Base-by-base conservation (phyloP, 2,329 filamentous ascomycete species). In the Nannizziopsis barbatae region DNA sequence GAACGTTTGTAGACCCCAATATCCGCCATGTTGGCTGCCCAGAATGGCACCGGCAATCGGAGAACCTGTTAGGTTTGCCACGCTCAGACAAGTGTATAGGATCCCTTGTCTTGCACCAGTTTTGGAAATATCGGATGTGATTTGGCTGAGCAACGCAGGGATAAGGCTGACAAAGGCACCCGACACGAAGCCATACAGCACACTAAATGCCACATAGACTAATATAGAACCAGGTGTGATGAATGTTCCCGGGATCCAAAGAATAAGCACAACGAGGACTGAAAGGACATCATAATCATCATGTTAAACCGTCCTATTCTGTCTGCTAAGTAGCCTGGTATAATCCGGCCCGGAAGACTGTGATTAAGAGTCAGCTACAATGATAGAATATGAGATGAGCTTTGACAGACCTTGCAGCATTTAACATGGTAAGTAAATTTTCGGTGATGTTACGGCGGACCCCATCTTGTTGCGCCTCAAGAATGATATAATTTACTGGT, bases 71-170 rank as follows among this genome's bases (percentile, higher is more conserved):
- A 89, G 65, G 1, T 79, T 80, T 3, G 79, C 82, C 30, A 87
- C 66, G 1, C 77, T 73, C 49, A 80, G 71, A 41, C 80, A 61
- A 12, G 77, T 74, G 59, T 83, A 84, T 20, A 78, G 71, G 0
- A 75, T 73, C 0, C 85, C 85, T 1, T 75, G 79, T 5, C 84
- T 72, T 1, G 81, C 75, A 11, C 84, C 85, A 31, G 88, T 80
- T 60, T 85, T 74, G 15, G 76, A 71, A 33, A 86, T 75, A 40
- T 84, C 80, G 33, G 17, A 18, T 1, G 77, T 80, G 52, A 87
- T 83, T 57, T 87, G 81, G 1, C 81, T 81, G 17, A 88, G 69
- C 11, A 84, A 67, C 0, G 81, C 74, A 0, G 83, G 80, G 0
- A 71, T 70, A 14, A 86, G 66, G 0, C 76, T 76, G 32, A 84